phyloP scores from a whole-genome alignment of 2,329 filamentous ascomycete genomes.

The Colletotrichum agaves region DNA sequence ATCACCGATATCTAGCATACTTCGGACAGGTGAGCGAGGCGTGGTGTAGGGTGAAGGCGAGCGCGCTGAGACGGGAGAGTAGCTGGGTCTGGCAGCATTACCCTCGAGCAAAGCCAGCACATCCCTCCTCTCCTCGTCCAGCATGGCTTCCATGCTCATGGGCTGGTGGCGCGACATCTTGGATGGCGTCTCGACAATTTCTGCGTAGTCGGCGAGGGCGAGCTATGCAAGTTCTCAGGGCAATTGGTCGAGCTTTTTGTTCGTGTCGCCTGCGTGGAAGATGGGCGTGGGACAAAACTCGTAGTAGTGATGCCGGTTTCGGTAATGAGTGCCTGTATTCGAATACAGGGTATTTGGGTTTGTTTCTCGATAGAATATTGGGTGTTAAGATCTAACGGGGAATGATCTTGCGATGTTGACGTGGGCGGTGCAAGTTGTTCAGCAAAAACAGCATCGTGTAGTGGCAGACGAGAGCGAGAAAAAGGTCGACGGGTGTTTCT shows the following conservation, averaged over 20 bases:
- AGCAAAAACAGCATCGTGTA: conserved; percentile 43
- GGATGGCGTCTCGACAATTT: not conserved
- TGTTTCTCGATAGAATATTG: not conserved
- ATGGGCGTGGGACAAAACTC: not conserved
- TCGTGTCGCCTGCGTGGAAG: conserved; percentile 5
- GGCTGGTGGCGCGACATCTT: conserved; percentile 52
- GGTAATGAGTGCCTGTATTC: conserved; percentile 16
- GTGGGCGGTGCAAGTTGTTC: conserved; percentile 39
- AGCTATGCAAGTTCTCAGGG: too few species aligned
- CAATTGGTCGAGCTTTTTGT: not conserved
- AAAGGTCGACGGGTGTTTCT: conserved; percentile 18
- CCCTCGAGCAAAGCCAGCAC: conserved; percentile 76
- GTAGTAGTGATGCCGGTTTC: not conserved
- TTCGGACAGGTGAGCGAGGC: conserved; percentile 74
- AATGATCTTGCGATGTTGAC: conserved; percentile 41
- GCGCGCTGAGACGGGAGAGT: conserved; percentile 50
- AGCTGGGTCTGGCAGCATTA: conserved; percentile 44
- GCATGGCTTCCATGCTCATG: conserved; percentile 81
- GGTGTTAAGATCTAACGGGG: conserved; percentile 40
- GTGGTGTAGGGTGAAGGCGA: conserved; percentile 65
- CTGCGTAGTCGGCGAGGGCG: not conserved
- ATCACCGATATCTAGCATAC: conserved; percentile 71
- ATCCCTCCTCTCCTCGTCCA: conserved; percentile 81
- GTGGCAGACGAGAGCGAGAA: conserved; percentile 2
- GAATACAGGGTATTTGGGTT: not conserved